Evolutionary conservation across 2,329 filamentous ascomycete genomes (phyloP).

Genomic region (Hypocrella siamensis): DNA sequence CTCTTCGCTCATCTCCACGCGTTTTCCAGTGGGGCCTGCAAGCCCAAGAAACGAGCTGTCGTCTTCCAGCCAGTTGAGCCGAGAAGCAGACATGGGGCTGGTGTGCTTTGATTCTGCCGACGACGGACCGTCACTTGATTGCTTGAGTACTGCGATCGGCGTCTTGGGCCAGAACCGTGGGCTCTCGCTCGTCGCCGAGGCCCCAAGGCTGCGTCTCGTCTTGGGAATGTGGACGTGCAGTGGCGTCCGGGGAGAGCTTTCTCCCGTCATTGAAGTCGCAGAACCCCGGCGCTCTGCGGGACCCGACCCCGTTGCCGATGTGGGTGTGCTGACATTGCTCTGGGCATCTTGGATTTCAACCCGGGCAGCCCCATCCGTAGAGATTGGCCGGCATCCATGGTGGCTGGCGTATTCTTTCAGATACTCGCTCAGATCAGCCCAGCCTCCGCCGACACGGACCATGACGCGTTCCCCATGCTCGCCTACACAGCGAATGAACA

Average conservation of each 20-base stretch:
- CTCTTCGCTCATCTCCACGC: conserved; percentile 52
- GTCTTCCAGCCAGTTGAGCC: conserved; percentile 41
- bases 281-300: conserved; percentile 23
- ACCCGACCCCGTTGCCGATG: conserved; percentile 18
- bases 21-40: conserved; percentile 52
- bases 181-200: conserved; percentile 14
- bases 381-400: conserved; percentile 56
- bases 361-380: conserved; percentile 26
- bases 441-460: conserved; percentile 96
- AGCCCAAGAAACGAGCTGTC: conserved; percentile 47
- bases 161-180: conserved; percentile 24
- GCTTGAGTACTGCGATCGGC: conserved; percentile 18
- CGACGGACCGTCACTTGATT: conserved; percentile 23
- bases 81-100: conserved; percentile 31
- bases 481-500: conserved; percentile 85
- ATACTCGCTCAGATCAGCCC: conserved; percentile 92
- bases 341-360: conserved; percentile 42
- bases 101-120: conserved; percentile 30
- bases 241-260: conserved; percentile 25
- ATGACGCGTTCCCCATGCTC: conserved; percentile 86
- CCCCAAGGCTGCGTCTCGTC: conserved; percentile 31
- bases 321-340: conserved; percentile 12
- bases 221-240: conserved; percentile 39
- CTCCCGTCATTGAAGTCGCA: conserved; percentile 19
- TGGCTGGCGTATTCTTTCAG: conserved; percentile 85